Evolutionary conservation across 768 basidiomycete genomes (phyloP), one percentile per base, ranked within the genome.

Genomic region (Boletus huronensis): DNA sequence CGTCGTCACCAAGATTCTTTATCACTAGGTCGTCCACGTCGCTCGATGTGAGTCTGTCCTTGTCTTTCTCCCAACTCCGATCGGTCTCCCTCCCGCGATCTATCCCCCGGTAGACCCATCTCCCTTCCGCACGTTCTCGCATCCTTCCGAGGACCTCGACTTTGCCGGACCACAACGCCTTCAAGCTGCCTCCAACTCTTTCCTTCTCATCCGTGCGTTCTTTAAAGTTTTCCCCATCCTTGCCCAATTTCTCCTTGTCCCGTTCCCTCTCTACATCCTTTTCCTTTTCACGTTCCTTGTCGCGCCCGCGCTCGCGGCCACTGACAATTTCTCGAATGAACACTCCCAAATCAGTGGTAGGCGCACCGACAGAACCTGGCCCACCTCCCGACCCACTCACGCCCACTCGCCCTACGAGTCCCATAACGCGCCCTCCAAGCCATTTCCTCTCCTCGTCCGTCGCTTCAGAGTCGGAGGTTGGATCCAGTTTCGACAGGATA

Each of bases 401-500:
- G n/a, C 74, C 61, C 17, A 54, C 63, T 31, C 66, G 60, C 31
- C 77, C 74, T 17, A 73, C 77, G 31, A 79, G 50, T 14, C 77
- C 79, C 65, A 71, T 70, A 23, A 70, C 70, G 11, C 68, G 68
- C 21, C 62, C 68, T 11, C 70, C 64, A 25, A 70, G 61, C 60
- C 65, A 70, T 28, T 56, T 65, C 39, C 70, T 59, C 51, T 70
- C 68, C 1, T 70, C 68, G 39, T 70, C 68, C 11, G 70, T 68
- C 16, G 55, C 68, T 28, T 70, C 68, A 13, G 66, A 68, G 45
- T 71, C 68, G 16, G 68, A 68, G 41, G 61, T 65, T 50, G 52
- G 58, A 50, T 83, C 86, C 21, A 88, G 65, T 60, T 82, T 85
- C 54, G 75, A 80, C 58, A 84, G 75, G 36, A 88, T 73, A 39